Conservation (phyloP, 495 filamentous ascomycete species). For the Venustampulla echinocandica region DNA sequence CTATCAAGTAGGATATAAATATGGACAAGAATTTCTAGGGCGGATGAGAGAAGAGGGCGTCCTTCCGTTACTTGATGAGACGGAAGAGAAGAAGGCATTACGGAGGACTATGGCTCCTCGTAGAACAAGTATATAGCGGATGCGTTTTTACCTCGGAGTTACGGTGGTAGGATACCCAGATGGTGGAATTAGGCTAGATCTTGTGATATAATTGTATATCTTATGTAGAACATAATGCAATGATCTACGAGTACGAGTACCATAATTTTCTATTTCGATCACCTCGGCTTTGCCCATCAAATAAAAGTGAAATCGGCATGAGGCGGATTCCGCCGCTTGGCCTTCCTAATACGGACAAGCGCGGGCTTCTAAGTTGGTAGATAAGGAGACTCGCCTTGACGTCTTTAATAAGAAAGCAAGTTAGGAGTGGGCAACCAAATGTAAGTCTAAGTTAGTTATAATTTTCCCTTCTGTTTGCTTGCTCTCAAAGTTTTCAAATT, state of each 20-base stretch:
- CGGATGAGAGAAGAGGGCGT: constrained; percentile 67
- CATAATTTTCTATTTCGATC: too few relatives aligned
- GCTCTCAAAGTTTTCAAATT: too few relatives aligned
- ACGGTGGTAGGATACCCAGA: constrained; percentile 6
- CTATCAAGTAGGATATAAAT: constrained; percentile 77
- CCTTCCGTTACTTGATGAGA: constrained; percentile 58
- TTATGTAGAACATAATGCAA: too few relatives aligned
- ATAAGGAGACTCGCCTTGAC: too few relatives aligned
- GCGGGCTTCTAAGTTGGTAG: neutral
- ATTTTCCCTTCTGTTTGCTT: too few relatives aligned
- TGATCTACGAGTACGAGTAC: too few relatives aligned
- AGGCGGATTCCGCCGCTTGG: constrained; percentile 2
- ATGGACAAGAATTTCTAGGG: constrained; percentile 69
- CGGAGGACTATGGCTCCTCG: constrained; percentile 90
- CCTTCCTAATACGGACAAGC: constrained; percentile 5
- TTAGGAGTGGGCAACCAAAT: too few relatives aligned
- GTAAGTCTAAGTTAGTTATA: too few relatives aligned
- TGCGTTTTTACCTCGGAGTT: neutral
- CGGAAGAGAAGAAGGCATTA: constrained; percentile 79
- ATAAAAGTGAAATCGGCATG: neutral
- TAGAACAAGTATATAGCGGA: constrained; percentile 70
- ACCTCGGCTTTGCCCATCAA: too few relatives aligned
- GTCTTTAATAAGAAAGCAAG: too few relatives aligned
- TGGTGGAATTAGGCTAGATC: too few relatives aligned
- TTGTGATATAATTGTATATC: too few relatives aligned